Evolutionary conservation across 345 rosid species (phyloP).

Genomic region (Hibiscus trionum): DNA sequence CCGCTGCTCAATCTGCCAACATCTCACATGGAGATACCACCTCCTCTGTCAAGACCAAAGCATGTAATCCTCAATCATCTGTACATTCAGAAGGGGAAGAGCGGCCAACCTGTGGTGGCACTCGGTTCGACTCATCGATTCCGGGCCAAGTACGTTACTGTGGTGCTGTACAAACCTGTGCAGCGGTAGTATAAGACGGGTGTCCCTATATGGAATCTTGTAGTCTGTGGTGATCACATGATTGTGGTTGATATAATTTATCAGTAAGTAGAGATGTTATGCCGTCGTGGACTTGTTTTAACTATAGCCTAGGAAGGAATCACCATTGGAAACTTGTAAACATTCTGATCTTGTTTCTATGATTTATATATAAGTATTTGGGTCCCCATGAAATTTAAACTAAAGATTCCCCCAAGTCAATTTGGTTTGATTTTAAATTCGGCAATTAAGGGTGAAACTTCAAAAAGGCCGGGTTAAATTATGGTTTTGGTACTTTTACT

Average conservation of each 20-base stretch:
- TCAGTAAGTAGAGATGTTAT: constrained; percentile 7
- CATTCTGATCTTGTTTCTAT: neutral
- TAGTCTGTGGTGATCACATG: neutral
- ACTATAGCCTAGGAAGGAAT: neutral
- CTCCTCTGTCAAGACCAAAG: constrained; percentile 72
- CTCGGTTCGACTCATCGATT: constrained; percentile 87
- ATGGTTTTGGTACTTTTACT: too few relatives aligned
- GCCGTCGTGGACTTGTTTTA: constrained; percentile 33
- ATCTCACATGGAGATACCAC: constrained; percentile 60
- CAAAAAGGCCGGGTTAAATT: too few relatives aligned
- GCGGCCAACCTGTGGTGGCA: constrained; percentile 67
- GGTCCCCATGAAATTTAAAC: constrained; percentile 10
- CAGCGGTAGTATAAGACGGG: constrained; percentile 34
- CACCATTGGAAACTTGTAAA: neutral
- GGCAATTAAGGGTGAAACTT: too few relatives aligned
- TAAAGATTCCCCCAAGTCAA: too few relatives aligned
- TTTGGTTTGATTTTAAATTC: too few relatives aligned
- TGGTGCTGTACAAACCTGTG: constrained; percentile 81
- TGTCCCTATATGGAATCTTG: neutral
- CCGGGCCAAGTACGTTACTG: constrained; percentile 77
- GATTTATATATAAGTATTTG: neutral
- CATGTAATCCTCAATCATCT: constrained; percentile 93
- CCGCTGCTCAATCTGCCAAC: constrained; percentile 66
- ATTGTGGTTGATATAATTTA: constrained; percentile 8
- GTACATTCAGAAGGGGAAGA: constrained; percentile 83